A percentile compares a stretch with the other conserved stretches of the same genome.
Conservation (phyloP, 176 grass and related monocot genomes). For the Saccharum spontaneum region DNA sequence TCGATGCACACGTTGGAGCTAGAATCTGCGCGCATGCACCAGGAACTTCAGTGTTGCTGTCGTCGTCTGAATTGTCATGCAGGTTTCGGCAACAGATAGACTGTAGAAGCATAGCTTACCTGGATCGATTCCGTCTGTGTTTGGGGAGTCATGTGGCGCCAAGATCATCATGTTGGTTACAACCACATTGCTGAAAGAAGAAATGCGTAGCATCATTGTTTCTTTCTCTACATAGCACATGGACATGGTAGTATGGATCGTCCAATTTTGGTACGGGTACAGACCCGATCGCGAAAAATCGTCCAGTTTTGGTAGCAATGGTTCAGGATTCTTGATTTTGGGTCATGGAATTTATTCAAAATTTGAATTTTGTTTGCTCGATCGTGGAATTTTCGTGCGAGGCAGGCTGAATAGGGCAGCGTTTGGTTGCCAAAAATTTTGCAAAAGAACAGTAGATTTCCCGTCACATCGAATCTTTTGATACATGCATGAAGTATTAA, state of each 20-base stretch:
- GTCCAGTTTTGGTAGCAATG: neutral
- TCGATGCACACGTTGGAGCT: conserved; percentile 86
- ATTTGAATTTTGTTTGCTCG: neutral
- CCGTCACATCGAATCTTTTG: no score
- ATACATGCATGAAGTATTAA: no score
- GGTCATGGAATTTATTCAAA: neutral
- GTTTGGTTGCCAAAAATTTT: no score
- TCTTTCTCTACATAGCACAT: neutral
- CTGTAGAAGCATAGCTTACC: conserved; percentile 19
- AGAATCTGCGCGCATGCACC: conserved; percentile 37
- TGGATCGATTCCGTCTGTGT: conserved; percentile 87
- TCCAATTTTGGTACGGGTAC: neutral
- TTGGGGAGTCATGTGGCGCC: conserved; percentile 80
- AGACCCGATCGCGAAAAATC: no score
- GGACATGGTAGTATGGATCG: neutral
- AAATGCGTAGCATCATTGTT: neutral
- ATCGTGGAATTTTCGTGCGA: neutral
- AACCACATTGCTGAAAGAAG: conserved; percentile 69
- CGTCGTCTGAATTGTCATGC: neutral
- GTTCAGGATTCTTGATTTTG: neutral
- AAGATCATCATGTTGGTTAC: conserved; percentile 64
- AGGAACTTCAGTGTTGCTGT: neutral
- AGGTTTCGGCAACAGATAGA: neutral
- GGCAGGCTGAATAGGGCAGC: neutral
- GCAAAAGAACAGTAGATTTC: no score